These are phyloP conservation scores for Ascochyta lentis DNA, from an alignment of 2,329 filamentous ascomycete species.

Conservation along the genomic window DNA sequence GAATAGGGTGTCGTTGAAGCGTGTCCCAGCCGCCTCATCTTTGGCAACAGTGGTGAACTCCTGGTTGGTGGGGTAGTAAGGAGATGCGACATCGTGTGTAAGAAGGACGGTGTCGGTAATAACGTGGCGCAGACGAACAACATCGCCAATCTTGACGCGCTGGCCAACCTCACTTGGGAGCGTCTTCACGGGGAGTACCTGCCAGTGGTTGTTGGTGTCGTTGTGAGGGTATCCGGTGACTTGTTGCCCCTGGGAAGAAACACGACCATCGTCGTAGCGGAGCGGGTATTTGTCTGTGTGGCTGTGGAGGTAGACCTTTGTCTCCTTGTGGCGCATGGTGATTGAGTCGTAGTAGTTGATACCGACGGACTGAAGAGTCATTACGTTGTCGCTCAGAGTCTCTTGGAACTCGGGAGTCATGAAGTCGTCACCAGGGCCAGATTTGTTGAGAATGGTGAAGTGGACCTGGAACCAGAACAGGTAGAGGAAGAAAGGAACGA, in stretches of 20 bases:
- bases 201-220: constrained; percentile 98
- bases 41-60: constrained; percentile 86
- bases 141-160: constrained; percentile 79
- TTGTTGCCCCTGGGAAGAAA: constrained; percentile 96
- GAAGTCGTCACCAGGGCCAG: constrained; percentile 96
- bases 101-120: constrained; percentile 85
- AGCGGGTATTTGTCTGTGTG: constrained; percentile 89
- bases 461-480: constrained; percentile 99
- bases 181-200: constrained; percentile 74
- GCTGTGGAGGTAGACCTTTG: constrained; percentile 94
- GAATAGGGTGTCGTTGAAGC: constrained; percentile 89
- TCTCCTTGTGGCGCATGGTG: constrained; percentile 93
- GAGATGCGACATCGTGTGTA: constrained; percentile 96
- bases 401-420: constrained; percentile 99
- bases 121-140: constrained; percentile 85
- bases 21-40: constrained; percentile 74
- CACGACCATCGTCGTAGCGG: constrained; percentile 94
- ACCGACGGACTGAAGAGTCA: constrained; percentile 84
- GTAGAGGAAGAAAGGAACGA: constrained; percentile 96
- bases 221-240: constrained; percentile 98
- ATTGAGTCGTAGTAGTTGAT: constrained; percentile 92
- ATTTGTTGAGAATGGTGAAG: constrained; percentile 85
- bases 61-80: constrained; percentile 96
- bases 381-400: constrained; percentile 91
- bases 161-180: constrained; percentile 63